These are phyloP conservation scores for Leccinum pachyderme DNA, from an alignment of 1,284 basidiomycete genomes.

Conservation along the genomic window DNA sequence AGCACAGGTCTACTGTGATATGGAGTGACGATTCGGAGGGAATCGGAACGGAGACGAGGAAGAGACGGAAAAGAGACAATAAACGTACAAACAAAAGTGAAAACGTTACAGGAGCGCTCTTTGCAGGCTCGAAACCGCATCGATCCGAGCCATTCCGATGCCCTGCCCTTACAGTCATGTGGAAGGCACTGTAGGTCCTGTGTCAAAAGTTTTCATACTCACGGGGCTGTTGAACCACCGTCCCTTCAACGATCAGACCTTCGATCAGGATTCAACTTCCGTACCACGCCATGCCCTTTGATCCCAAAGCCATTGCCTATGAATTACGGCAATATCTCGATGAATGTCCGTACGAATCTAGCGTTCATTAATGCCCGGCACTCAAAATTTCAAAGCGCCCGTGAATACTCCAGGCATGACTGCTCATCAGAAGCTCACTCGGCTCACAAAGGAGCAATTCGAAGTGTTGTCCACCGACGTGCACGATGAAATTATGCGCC, in stretches of 20 bases:
- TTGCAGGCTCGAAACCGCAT: no score
- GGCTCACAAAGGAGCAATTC: constrained; percentile 87
- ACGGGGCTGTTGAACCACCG: no score
- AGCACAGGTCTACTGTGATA: no score
- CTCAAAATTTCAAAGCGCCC: constrained; percentile 33
- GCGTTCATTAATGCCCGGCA: background rate
- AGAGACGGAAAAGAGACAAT: no score
- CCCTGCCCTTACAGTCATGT: no score
- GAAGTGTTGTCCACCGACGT: constrained; percentile 94
- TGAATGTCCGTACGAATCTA: constrained; percentile 47
- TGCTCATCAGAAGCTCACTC: constrained; percentile 87
- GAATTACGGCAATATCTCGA: constrained; percentile 75
- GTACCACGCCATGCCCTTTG: no score
- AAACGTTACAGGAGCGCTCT: no score
- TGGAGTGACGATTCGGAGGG: no score
- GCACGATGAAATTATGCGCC: constrained; percentile 78
- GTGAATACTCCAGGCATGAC: constrained; percentile 73
- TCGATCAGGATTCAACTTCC: background rate
- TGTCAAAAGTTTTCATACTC: no score
- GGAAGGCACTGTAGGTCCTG: background rate
- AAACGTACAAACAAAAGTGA: no score
- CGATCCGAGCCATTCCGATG: no score
- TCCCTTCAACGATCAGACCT: background rate
- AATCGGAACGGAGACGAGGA: no score
- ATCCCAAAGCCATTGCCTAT: constrained; percentile 46